Evolutionary conservation across 2,329 filamentous ascomycete species (phyloP).

Genomic region (Knoxdaviesia capensis): DNA sequence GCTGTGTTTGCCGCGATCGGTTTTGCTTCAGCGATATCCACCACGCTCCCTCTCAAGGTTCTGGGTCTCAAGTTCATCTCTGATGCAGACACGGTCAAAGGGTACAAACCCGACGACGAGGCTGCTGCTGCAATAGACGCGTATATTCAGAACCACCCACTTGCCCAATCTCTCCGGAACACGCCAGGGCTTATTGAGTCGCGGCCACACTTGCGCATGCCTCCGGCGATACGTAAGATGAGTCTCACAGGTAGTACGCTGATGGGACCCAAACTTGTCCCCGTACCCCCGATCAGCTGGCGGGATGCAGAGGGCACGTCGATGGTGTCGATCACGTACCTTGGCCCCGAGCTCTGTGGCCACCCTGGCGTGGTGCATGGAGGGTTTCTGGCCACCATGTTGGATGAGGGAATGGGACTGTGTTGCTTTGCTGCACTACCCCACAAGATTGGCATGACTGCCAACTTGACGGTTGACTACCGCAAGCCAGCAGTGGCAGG

Average conservation of each 20-base stretch:
- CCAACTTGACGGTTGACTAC: slow-evolving; percentile 69
- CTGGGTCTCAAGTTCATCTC: slow-evolving; percentile 13
- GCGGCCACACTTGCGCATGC: slow-evolving; percentile 75
- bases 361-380: slow-evolving; percentile 85
- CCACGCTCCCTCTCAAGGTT: slow-evolving; percentile 4
- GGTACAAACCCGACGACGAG: slow-evolving; percentile 40
- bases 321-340: slow-evolving; percentile 46
- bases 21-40: not conserved
- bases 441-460: slow-evolving; percentile 70
- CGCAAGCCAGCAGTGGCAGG: slow-evolving; percentile 58
- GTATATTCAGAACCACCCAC: slow-evolving; percentile 53
- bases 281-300: slow-evolving; percentile 66
- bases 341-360: slow-evolving; percentile 66
- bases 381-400: slow-evolving; percentile 72
- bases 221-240: slow-evolving; percentile 43
- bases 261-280: slow-evolving; percentile 52
- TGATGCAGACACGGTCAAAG: slow-evolving; percentile 52
- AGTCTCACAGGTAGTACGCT: slow-evolving; percentile 72
- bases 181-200: slow-evolving; percentile 52
- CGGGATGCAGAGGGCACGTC: slow-evolving; percentile 47
- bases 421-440: slow-evolving; percentile 80
- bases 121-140: slow-evolving; percentile 42
- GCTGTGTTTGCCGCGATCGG: too few species aligned
- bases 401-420: slow-evolving; percentile 76
- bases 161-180: slow-evolving; percentile 47